Conservation (phyloP, 1,284 basidiomycete genomes). For the Ceratobasidium sp. region DNA sequence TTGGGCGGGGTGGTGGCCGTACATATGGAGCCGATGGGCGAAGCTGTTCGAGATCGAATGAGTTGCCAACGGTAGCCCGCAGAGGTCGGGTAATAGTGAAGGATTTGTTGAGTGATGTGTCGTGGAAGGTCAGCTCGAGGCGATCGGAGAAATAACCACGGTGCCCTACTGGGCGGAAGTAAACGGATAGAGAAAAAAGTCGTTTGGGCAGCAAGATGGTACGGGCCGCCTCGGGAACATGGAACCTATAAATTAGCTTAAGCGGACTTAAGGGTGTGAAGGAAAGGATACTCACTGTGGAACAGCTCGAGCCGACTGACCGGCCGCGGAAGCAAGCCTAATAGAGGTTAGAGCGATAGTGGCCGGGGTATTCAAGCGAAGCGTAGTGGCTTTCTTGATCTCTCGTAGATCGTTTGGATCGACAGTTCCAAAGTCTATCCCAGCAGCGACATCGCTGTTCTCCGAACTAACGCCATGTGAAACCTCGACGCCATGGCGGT, state of each 20-base stretch:
- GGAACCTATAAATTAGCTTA: constrained; percentile 38
- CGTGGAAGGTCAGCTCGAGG: constrained; percentile 51
- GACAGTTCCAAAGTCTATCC: constrained; percentile 54
- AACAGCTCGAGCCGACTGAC: constrained; percentile 25
- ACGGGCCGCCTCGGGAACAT: constrained; percentile 9
- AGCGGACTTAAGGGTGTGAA: not conserved
- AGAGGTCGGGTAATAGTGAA: constrained; percentile 56
- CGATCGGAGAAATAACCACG: constrained; percentile 58
- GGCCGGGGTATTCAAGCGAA: constrained; percentile 40
- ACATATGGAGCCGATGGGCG: constrained; percentile 60
- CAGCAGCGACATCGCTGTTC: constrained; percentile 43
- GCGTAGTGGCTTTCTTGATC: constrained; percentile 40
- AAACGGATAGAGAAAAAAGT: constrained; percentile 31
- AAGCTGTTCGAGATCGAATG: constrained; percentile 59
- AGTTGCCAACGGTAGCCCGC: constrained; percentile 52
- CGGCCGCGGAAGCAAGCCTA: constrained; percentile 34
- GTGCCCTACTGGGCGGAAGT: constrained; percentile 42
- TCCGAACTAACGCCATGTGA: constrained; percentile 30
- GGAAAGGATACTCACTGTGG: constrained; percentile 17
- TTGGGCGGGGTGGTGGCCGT: constrained; percentile 53
- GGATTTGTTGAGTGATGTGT: constrained; percentile 44
- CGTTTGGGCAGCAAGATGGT: constrained; percentile 18
- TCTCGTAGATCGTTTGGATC: constrained; percentile 42
- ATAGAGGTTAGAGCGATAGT: constrained; percentile 33
- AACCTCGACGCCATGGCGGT: constrained; percentile 55